phyloP scores from a whole-genome alignment of 1,284 basidiomycete genomes.

The Leccinum griseonigrum region DNA sequence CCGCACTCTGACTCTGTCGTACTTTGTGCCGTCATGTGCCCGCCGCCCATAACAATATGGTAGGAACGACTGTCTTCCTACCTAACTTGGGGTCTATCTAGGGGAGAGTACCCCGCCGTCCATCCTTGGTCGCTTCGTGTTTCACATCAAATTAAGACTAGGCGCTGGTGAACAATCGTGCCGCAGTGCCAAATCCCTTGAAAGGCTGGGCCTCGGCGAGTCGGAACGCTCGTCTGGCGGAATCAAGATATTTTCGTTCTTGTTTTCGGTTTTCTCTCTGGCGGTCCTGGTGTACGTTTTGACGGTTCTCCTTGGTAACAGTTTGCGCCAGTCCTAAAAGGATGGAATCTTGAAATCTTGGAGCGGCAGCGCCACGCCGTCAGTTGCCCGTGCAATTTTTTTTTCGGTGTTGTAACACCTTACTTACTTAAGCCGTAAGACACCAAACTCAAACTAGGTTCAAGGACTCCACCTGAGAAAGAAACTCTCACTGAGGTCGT shows the following conservation, averaged over 20 bases:
- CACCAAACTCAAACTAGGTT: not conserved
- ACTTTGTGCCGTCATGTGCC: not conserved
- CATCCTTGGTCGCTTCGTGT: not conserved
- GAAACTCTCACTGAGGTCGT: not conserved
- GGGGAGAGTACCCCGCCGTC: too few species aligned
- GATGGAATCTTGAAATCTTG: not conserved
- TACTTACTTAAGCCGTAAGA: not conserved
- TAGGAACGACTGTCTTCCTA: too few species aligned
- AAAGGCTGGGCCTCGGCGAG: not conserved
- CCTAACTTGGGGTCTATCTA: too few species aligned
- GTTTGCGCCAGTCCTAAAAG: not conserved
- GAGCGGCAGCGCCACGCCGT: not conserved
- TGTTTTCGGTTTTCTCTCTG: not conserved
- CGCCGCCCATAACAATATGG: too few species aligned
- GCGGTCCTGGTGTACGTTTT: not conserved
- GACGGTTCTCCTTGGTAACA: not conserved
- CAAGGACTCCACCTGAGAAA: not conserved
- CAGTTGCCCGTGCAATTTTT: not conserved
- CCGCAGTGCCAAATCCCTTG: not conserved
- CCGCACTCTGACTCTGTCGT: not conserved
- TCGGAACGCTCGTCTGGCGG: not conserved
- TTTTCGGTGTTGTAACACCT: not conserved
- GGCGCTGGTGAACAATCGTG: too few species aligned
- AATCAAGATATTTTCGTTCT: not conserved
- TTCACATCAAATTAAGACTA: not conserved